phyloP scores from a whole-genome alignment of 1,139 yeast genomes.

The Geotrichum phurueaensis region DNA sequence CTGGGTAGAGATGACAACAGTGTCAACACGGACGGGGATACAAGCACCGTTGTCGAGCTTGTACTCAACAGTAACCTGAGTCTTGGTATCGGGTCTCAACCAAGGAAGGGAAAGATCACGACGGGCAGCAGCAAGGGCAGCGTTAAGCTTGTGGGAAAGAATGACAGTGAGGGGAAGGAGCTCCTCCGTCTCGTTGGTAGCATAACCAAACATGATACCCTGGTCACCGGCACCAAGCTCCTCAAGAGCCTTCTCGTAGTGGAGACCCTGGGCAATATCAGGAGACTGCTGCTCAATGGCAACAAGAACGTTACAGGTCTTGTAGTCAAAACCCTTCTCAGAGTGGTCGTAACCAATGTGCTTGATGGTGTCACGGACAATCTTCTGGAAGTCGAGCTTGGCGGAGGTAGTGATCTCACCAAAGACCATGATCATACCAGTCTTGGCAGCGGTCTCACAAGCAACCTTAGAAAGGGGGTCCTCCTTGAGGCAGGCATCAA shows the following conservation, averaged over 20 bases:
- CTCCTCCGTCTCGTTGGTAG: slow-evolving; percentile 98
- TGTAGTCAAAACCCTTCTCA: slow-evolving; percentile 97
- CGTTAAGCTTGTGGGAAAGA: slow-evolving; percentile 92
- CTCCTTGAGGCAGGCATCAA: slow-evolving; percentile 92
- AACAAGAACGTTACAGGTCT: slow-evolving; percentile 96
- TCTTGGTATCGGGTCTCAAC: slow-evolving; percentile 99
- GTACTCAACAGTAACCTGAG: slow-evolving; percentile 98
- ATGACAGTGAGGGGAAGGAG: slow-evolving; percentile 91
- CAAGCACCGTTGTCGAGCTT: slow-evolving; percentile 91
- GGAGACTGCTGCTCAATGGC: slow-evolving; percentile 99
- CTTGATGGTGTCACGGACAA: slow-evolving; percentile 96
- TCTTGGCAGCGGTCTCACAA: slow-evolving; percentile 97
- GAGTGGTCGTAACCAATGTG: slow-evolving; percentile 97
- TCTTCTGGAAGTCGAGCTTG: slow-evolving; percentile 88
- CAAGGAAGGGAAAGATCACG: slow-evolving; percentile 89
- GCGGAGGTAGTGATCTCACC: slow-evolving; percentile 99
- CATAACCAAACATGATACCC: slow-evolving; percentile 99
- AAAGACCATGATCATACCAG: slow-evolving; percentile 98
- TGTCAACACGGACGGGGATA: slow-evolving; percentile 92
- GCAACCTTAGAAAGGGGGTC: slow-evolving; percentile 99
- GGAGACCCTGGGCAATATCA: slow-evolving; percentile 98
- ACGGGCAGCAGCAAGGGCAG: slow-evolving; percentile 95
- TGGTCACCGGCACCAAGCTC: slow-evolving; percentile 99
- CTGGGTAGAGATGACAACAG: slow-evolving; percentile 95
- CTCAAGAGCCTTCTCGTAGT: slow-evolving; percentile 93